Base-by-base conservation (phyloP, 2,329 filamentous ascomycete species). In the Drechslera avenae region DNA sequence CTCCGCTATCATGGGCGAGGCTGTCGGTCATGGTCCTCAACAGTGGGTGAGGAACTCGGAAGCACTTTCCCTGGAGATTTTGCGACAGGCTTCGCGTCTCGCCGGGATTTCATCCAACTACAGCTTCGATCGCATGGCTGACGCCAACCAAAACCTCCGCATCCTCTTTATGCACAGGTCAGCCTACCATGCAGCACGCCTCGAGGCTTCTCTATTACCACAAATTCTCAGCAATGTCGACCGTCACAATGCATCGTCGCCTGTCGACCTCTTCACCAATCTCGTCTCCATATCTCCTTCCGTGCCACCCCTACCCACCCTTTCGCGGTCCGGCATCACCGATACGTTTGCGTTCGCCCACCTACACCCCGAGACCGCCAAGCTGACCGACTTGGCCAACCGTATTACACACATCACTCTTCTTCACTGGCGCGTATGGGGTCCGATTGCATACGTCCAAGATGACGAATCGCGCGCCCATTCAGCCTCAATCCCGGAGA, bases 341-440 rank as follows among this genome's bases (percentile, higher is more conserved):
- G 55, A 68, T 66, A 63, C 61, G 55, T 64, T 59, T 30, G 41
- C 60, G 8, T 58, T 51, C 18, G 26, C 46, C 8, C 40, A 44
- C n/a, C 21, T 55, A 7, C 57, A 56, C 2, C 52, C 54, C 1
- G 54, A 66, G 18, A 48, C 54, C 8, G 75, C 59, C 30, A 67
- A 74, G 23, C 62, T 89, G 31, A 79, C 81, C 35, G 86, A 91
- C 51, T 84, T 96, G 71, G 85, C 90, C 1, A 87, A 86, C 36
- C 85, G 90, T 37, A 80, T 96, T 42, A 87, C 90, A 5, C 93
- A 97, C 67, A 84, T 97, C 36, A 86, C 89, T 12, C 81, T 94
- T 5, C 76, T 97, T 18, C 91, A 97, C 73, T 97, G 92, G 91
- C 83, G 90, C 40, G 88, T 96, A 3, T 97, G 92, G 91, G 83